Evolutionary conservation across 2,329 filamentous ascomycete genomes (phyloP), one percentile per base, ranked within the genome.

Genomic region (Fusarium stilboides): DNA sequence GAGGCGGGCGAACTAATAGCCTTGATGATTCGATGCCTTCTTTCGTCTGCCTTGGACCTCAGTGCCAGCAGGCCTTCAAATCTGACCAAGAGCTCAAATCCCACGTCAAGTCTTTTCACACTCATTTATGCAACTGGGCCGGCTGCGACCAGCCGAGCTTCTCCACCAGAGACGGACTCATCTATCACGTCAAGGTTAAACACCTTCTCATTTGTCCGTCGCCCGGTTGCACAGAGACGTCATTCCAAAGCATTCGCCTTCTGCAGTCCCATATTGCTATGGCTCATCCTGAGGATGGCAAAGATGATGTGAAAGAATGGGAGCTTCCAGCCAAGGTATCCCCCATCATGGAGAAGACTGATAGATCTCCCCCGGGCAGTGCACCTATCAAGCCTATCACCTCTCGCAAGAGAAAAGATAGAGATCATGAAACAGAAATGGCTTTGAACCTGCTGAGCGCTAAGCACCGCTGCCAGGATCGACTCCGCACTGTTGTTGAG

Each of bases 121-220:
- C 71, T 3, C 73, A 82, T 58, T 68, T 76, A 2, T 84, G 82
- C 64, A 77, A 78, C 52, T 84, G 82, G 82, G 75, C 75, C 3
- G 73, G 75, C 22, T 84, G 82, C 40, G 60, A 71, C 2, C 75
- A 77, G 8, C 65, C 74, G 1, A 76, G 76, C 45, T 84, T 83
- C 54, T 69, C 75, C 4, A 79, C 80, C 2, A 76, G 75, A 15
- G 77, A 79, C 34, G 80, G 77, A 10, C 77, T 84, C 33, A 76
- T 78, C 17, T 80, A 81, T 74, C 82, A 84, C 59, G 80, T 84
- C 39, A 82, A 84, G 57, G 73, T 74, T 20, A 79, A 83, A 46
- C 82, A 84, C 60, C 74, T 84, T 13, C 76, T 84, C 28, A 70
- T 80, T 26, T 84, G 82, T 31, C 82, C 82, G 0, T 75, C 77